Evolutionary conservation across 495 filamentous ascomycete species (phyloP).

Genomic region (Lophiotrema nucula): DNA sequence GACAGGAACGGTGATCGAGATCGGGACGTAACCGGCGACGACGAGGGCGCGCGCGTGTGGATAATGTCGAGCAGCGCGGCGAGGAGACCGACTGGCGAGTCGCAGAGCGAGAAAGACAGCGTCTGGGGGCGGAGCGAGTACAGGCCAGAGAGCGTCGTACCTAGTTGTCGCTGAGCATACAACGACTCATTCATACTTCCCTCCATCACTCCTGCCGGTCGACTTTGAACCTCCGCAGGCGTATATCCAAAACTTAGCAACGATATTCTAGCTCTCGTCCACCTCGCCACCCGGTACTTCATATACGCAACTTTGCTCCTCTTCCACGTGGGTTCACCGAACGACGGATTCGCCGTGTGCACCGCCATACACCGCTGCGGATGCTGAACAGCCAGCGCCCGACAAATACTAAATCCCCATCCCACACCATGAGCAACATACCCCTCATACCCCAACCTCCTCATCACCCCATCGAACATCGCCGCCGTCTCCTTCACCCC

Average conservation of each 20-base stretch:
- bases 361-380: constrained; percentile 36
- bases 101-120: constrained; percentile 40
- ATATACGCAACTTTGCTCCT: constrained; percentile 28
- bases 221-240: constrained; percentile 17
- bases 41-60: constrained; percentile 20
- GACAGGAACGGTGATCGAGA: constrained; percentile 29
- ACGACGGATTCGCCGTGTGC: constrained; percentile 41
- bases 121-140: constrained; percentile 40
- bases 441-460: constrained; percentile 38
- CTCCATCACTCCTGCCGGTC: background rate
- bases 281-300: constrained; percentile 35
- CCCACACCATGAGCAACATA: constrained; percentile 41
- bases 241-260: constrained; percentile 40
- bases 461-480: constrained; percentile 41
- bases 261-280: constrained; percentile 28
- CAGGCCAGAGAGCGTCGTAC: constrained; percentile 12
- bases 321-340: constrained; percentile 33
- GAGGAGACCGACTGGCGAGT: constrained; percentile 41
- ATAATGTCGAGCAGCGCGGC: constrained; percentile 40
- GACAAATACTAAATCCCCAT: constrained; percentile 44
- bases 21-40: constrained; percentile 5
- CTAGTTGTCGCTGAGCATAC: background rate
- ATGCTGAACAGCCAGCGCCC: constrained; percentile 40
- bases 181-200: background rate
- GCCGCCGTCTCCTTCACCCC: constrained; percentile 38